phyloP scores from a whole-genome alignment of 2,329 filamentous ascomycete species.

The Aureobasidium lini region DNA sequence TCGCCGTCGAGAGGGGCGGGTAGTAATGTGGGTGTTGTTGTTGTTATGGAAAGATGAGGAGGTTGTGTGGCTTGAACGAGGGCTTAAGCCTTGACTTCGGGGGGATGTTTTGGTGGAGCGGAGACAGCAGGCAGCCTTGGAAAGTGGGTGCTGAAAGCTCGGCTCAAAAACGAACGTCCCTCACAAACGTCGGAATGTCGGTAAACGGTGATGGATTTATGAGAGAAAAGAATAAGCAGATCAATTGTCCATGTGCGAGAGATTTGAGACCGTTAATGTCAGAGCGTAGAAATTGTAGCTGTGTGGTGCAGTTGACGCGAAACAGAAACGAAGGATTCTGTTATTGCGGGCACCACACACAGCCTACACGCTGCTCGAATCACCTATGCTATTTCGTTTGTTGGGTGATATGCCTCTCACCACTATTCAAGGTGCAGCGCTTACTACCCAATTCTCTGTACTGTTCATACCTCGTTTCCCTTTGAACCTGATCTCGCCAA shows the following conservation, averaged over 20 bases:
- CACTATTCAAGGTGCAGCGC: neutral
- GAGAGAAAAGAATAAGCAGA: neutral
- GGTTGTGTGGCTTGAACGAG: constrained; percentile 1
- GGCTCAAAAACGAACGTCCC: neutral
- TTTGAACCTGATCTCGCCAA: neutral
- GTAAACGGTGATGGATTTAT: neutral
- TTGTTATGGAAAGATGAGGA: neutral
- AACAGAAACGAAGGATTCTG: neutral
- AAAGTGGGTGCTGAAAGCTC: neutral
- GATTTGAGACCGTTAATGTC: neutral
- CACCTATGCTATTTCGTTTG: neutral
- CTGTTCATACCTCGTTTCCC: neutral
- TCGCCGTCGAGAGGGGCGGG: neutral
- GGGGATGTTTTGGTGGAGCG: neutral
- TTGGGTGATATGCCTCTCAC: neutral
- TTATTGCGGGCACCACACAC: neutral
- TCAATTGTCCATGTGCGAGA: neutral
- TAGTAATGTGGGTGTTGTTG: constrained; percentile 4
- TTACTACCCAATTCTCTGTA: neutral
- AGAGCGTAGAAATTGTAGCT: neutral
- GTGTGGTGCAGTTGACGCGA: neutral
- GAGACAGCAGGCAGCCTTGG: neutral
- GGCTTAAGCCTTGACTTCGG: neutral
- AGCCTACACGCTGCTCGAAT: neutral
- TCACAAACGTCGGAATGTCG: neutral